Base-by-base conservation (phyloP, 352 stramenopile species). In the Globisporangium rhizosaccharum region DNA sequence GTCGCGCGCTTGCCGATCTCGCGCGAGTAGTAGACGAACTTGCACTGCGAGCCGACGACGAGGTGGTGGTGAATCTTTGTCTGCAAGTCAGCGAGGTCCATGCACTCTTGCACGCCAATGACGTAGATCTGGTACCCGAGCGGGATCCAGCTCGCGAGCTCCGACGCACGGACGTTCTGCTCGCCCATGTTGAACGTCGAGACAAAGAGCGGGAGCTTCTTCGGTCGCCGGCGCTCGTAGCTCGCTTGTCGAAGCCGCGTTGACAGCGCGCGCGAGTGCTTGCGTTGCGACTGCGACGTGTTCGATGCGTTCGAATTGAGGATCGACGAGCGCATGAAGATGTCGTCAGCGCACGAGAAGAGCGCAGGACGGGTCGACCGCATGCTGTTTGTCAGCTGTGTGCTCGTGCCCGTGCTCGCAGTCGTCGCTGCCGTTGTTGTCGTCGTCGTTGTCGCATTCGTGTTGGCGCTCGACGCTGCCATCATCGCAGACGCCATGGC, bases 181-280 rank as follows among this genome's bases (percentile, higher is more conserved):
- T 94, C 85, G 51, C 80, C 85, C 85, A 94, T 92, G 58, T 94
- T 94, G 64, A 94, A 94, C 25, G 85, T 92, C 20, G 85, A 91
- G 23, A 77, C 65, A 52, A 92, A 94, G 15, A 94, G 84, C 12
- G 68, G 56, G 44, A 90, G 71, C 26, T 79, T 82, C 64, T 72
- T 70, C 15, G 52, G 67, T 53, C 71, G 62, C 9, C 56, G 44
- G 18, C 49, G 56, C 36, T 33, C 25, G 42, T 26, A n/a, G 56
- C 26, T 57, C 64, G 30, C 41, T 47, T 47, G 17, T 47, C 37
- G 56, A 26, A 46, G 60, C 10, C 28, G 28, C 14, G 48, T n/a
- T 18, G 37, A 17, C 3, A 23, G 4, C 14, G 42, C 10, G 28
- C 28, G 36, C n/a, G 26, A 56, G 36, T 44, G 45, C 49, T 44